A percentile compares a stretch with the other conserved stretches of the same genome.
phyloP scores from a whole-genome alignment of 106 monocot genomes.

The Dendrobium chrysotoxum region DNA sequence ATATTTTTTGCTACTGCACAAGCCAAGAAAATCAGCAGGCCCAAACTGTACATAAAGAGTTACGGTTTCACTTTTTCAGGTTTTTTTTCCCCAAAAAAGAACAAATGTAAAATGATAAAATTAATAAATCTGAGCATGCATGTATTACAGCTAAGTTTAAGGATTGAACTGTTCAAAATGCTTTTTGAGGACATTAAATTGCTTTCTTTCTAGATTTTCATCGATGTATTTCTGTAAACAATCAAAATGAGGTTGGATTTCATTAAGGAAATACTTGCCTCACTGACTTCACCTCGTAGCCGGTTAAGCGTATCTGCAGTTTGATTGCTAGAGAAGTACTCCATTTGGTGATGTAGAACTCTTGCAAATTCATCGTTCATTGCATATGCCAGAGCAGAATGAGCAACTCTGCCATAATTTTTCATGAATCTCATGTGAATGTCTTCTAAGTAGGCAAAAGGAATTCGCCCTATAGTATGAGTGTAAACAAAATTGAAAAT shows the following conservation, averaged over 20 bases:
- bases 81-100: background rate
- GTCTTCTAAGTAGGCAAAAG: conserved; percentile 90
- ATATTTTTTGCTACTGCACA: background rate
- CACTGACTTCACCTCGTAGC: conserved; percentile 75
- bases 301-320: conserved; percentile 87
- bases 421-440: conserved; percentile 99
- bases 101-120: conserved; percentile 3
- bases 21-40: background rate
- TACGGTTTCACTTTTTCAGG: background rate
- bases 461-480: conserved; percentile 66
- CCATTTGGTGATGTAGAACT: conserved; percentile 98
- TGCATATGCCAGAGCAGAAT: conserved; percentile 85
- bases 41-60: background rate
- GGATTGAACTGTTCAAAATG: background rate
- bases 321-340: conserved; percentile 83
- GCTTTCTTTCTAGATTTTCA: background rate
- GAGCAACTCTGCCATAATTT: conserved; percentile 83
- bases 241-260: background rate
- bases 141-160: background rate
- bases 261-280: conserved; percentile 46
- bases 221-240: background rate
- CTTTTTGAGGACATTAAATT: background rate
- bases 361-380: conserved; percentile 99
- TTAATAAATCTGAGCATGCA: background rate
- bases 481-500: background rate